Evolutionary conservation across 2,329 filamentous ascomycete genomes (phyloP).

Genomic region (Xylariales sp.): DNA sequence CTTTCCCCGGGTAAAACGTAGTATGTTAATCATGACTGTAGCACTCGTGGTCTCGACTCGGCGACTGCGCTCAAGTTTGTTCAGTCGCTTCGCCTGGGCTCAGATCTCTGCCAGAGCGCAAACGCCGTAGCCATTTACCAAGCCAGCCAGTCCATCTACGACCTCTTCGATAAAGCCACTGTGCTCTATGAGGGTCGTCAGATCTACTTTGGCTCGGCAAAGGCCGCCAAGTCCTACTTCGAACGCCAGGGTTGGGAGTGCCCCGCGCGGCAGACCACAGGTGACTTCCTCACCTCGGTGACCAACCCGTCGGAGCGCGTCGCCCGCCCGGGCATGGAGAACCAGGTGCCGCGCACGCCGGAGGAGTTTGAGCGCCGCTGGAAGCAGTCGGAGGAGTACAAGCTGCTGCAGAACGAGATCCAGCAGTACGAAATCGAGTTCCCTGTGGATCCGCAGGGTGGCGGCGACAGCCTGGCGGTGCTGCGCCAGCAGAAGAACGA

Average conservation of each 20-base stretch:
- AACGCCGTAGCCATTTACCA: conserved; percentile 70
- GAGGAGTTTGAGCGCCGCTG: conserved; percentile 60
- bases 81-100: conserved; percentile 58
- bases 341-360: conserved; percentile 59
- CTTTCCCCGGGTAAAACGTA: no score
- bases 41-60: conserved; percentile 68
- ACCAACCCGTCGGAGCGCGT: conserved; percentile 60
- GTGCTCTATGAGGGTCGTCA: conserved; percentile 64
- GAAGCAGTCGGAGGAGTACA: conserved; percentile 41
- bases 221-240: conserved; percentile 60
- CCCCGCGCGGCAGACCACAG: conserved; percentile 61
- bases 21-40: conserved; percentile 13
- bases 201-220: conserved; percentile 63
- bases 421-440: conserved; percentile 42
- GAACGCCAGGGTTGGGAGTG: conserved; percentile 65
- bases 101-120: conserved; percentile 58
- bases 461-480: conserved; percentile 30
- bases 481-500: conserved; percentile 44
- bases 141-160: conserved; percentile 8
- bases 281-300: conserved; percentile 66
- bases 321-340: conserved; percentile 53
- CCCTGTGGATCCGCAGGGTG: conserved; percentile 33
- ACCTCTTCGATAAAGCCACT: conserved; percentile 29
- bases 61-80: conserved; percentile 72
- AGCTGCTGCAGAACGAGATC: conserved; percentile 41